Percentiles rank a stretch among this genome's conserved stretches.
These are phyloP conservation scores for Pythium rhizo-oryzae DNA, from an alignment of 352 stramenopile genomes.

Conservation along the genomic window DNA sequence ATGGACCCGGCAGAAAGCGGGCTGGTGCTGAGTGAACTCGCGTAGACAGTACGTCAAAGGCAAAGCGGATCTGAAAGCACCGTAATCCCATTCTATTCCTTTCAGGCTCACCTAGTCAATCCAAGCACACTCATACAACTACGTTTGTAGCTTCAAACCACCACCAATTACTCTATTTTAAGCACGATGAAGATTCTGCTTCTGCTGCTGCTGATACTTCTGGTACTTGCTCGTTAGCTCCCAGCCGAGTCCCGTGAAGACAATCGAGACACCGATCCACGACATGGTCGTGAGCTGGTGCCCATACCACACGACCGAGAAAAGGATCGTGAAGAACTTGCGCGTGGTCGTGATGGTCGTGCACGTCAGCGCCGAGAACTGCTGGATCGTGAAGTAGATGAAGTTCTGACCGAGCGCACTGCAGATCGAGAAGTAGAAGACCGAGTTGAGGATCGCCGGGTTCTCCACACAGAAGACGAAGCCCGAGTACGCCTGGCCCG, in stretches of 20 bases:
- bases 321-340: slow-evolving; percentile 99
- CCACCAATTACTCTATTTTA: slow-evolving; percentile 27
- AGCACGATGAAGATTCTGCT: slow-evolving; percentile 31
- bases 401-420: slow-evolving; percentile 98
- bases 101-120: neutral
- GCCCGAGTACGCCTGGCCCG: slow-evolving; percentile 68
- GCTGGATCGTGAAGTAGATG: slow-evolving; percentile 99
- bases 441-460: slow-evolving; percentile 77
- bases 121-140: neutral
- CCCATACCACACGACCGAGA: slow-evolving; percentile 97
- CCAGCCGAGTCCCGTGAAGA: slow-evolving; percentile 90
- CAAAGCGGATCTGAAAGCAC: neutral
- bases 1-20: slow-evolving; percentile 36
- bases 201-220: slow-evolving; percentile 74
- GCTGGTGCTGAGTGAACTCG: slow-evolving; percentile 34
- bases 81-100: neutral
- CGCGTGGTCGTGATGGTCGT: slow-evolving; percentile 99
- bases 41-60: neutral
- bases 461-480: slow-evolving; percentile 86
- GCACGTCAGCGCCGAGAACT: slow-evolving; percentile 98
- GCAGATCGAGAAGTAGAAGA: slow-evolving; percentile 95
- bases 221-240: slow-evolving; percentile 87
- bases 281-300: slow-evolving; percentile 92
- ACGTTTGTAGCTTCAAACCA: neutral
- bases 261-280: slow-evolving; percentile 90